Conservation (phyloP, 106 monocot species). For the Vanilla planifolia region DNA sequence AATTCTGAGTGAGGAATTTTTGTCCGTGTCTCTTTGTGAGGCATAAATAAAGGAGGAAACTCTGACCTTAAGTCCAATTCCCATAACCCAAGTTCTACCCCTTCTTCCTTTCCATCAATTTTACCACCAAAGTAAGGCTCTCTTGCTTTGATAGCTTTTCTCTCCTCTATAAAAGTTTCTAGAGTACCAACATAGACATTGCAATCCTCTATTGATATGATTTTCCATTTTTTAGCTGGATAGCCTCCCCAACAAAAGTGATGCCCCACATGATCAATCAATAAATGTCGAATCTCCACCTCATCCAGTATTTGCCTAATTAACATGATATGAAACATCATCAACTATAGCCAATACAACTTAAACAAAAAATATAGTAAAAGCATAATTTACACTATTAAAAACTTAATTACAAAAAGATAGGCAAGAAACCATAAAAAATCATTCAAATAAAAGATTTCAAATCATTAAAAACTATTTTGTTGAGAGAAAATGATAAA, state of each 20-base stretch:
- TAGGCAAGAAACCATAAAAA: neutral
- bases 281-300: conserved; percentile 83
- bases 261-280: conserved; percentile 87
- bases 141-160: conserved; percentile 48
- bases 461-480: neutral
- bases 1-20: conserved; percentile 86
- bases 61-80: conserved; percentile 77
- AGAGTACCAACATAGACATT: conserved; percentile 93
- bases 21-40: conserved; percentile 49
- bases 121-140: conserved; percentile 57
- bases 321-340: conserved; percentile 7
- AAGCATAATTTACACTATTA: neutral
- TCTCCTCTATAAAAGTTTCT: conserved; percentile 93
- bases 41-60: conserved; percentile 79
- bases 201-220: conserved; percentile 81
- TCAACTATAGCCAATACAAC: neutral
- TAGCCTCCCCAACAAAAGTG: conserved; percentile 85
- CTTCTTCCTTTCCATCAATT: conserved; percentile 60
- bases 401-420: neutral
- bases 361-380: neutral
- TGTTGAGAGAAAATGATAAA: neutral
- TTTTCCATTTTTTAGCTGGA: conserved; percentile 87
- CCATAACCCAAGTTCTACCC: conserved; percentile 65
- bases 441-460: neutral
- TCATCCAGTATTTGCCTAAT: conserved; percentile 73